A percentile compares a stretch with the other conserved stretches of the same genome.
Evolutionary conservation across 208 protist genomes (phyloP).

Genomic region (Jaenimonas drosophilae): DNA sequence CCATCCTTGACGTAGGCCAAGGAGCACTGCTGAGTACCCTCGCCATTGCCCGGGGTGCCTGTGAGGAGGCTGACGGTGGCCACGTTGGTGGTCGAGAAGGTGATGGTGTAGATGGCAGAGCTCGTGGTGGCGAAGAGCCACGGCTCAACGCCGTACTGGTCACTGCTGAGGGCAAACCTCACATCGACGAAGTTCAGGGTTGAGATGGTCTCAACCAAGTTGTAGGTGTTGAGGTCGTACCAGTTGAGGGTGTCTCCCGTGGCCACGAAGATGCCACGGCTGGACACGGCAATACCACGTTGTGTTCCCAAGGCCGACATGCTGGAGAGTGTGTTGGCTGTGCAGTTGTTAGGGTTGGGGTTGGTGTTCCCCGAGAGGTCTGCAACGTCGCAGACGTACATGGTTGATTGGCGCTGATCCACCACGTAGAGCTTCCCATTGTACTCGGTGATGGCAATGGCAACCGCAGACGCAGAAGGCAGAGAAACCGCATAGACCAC

Average conservation of each 20-base stretch:
- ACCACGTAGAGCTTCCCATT: neutral
- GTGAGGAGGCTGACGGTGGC: slow-evolving; percentile 12
- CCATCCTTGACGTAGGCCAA: slow-evolving; percentile 13
- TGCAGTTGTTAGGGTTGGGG: slow-evolving; percentile 1
- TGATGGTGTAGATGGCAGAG: slow-evolving; percentile 16
- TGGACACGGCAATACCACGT: slow-evolving; percentile 10
- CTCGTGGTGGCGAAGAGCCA: slow-evolving; percentile 13
- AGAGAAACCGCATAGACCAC: slow-evolving; percentile 1
- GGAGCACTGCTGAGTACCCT: neutral
- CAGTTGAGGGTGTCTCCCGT: slow-evolving; percentile 7
- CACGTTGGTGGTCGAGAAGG: slow-evolving; percentile 3
- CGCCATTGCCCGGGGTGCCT: slow-evolving; percentile 7
- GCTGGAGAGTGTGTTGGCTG: neutral
- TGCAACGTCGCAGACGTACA: no score
- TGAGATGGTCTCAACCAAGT: neutral
- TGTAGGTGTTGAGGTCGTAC: slow-evolving; percentile 15
- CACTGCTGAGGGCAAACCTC: no score
- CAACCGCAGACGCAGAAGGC: neutral
- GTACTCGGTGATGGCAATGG: slow-evolving; percentile 11
- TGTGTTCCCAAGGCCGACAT: neutral
- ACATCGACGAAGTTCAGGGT: slow-evolving; percentile 8
- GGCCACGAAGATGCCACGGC: slow-evolving; percentile 12
- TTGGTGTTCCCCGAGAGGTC: neutral
- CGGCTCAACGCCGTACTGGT: no score
- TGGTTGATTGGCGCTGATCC: neutral